These are phyloP conservation scores for Paralagenidium karlingii DNA, from an alignment of 352 stramenopile species.

Conservation along the genomic window DNA sequence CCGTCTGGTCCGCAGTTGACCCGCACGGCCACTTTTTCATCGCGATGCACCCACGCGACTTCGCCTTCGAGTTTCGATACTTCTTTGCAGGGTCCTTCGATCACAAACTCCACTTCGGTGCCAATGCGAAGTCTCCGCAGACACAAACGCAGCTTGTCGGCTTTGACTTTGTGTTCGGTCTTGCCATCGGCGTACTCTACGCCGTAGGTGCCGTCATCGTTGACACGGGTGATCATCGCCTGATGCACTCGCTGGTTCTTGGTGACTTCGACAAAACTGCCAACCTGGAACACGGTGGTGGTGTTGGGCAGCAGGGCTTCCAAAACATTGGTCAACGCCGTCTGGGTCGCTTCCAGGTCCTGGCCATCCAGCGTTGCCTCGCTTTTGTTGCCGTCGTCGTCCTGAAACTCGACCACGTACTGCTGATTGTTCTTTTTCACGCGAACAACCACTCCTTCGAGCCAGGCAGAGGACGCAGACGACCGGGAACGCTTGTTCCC, in stretches of 20 bases:
- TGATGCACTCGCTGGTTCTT: conserved; percentile 29
- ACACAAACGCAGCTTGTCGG: conserved; percentile 37
- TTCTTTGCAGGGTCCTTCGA: conserved; percentile 59
- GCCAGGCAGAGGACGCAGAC: too few species aligned
- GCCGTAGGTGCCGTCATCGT: conserved; percentile 32
- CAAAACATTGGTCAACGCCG: too few species aligned
- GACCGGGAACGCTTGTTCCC: too few species aligned
- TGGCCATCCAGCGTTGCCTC: too few species aligned
- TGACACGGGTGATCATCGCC: conserved; percentile 23
- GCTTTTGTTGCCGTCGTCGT: too few species aligned
- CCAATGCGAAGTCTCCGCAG: conserved; percentile 38
- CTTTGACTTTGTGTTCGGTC: conserved; percentile 39
- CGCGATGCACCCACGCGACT: conserved; percentile 55
- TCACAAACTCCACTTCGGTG: conserved; percentile 60
- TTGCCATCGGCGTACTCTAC: conserved; percentile 40
- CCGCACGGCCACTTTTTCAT: conserved; percentile 49
- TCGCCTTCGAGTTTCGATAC: conserved; percentile 56
- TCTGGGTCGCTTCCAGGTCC: too few species aligned
- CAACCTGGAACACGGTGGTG: conserved; percentile 17
- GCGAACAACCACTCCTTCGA: too few species aligned
- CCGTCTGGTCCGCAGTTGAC: conserved; percentile 21
- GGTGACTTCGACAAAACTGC: conserved; percentile 35
- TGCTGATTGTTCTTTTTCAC: too few species aligned
- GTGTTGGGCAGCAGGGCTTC: too few species aligned
- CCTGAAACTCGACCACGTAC: too few species aligned